Evolutionary conservation across 2,329 filamentous ascomycete species (phyloP), one percentile per base, ranked within the genome.

Genomic region (Raffaelea arxii): DNA sequence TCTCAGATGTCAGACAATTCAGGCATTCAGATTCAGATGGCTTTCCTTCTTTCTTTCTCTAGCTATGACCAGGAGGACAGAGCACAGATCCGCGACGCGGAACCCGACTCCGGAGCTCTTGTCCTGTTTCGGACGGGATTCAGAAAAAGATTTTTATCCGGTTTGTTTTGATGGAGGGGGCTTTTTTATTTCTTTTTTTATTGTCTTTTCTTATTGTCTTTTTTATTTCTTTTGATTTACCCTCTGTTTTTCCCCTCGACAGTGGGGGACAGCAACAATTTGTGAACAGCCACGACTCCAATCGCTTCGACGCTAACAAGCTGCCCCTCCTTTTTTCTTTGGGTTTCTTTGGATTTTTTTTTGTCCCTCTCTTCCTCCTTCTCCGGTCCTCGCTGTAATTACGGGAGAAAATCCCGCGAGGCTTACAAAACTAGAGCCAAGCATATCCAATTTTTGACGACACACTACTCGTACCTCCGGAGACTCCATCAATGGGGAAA

Each of bases 351-450:
- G n/a, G n/a, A n/a, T n/a, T n/a, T n/a, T n/a, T n/a, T n/a, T n/a
- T n/a, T n/a, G n/a, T n/a, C n/a, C n/a, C n/a, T n/a, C n/a, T n/a
- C n/a, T n/a, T n/a, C n/a, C n/a, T 21, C 27, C 22, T 36, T 35
- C 44, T 41, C 44, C 44, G 44, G 37, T 46, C 38, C 36, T 46
- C 44, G 44, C 44, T 41, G 43, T 23, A n/a, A 19, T 30, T 36
- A 22, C 24, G 43, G 43, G 14, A 38, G 25, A 46, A 46, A 46
- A 46, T 46, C 38, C 44, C 44, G 44, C 44, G 44, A 32, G 32
- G 32, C 32, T 36, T 36, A 36, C 32, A 36, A 36, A 36, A 36
- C 32, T n/a, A 36, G 14, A 36, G 7, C 32, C 9, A 36, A 36
- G 32, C 32, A 36, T 36, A n/a, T n/a, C n/a, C n/a, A n/a, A n/a